Evolutionary conservation across 176 grass and related monocot species (phyloP).

Genomic region (Oryza brachyantha): DNA sequence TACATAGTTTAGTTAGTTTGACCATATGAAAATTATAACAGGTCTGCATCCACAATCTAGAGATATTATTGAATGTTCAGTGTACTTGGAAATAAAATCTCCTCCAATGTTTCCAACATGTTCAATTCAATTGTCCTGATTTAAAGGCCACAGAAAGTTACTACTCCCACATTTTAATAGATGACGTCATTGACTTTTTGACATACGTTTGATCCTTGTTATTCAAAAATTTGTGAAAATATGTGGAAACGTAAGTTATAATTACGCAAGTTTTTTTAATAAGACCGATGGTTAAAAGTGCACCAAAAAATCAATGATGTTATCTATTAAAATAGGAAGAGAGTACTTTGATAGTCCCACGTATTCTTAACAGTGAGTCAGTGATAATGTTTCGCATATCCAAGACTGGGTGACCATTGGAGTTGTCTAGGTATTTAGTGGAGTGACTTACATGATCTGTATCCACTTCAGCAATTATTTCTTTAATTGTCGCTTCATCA

Average conservation of each 20-base stretch:
- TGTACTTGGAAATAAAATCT: neutral
- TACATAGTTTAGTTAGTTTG: neutral
- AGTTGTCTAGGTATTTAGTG: constrained; percentile 1
- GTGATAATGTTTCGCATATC: constrained; percentile 1
- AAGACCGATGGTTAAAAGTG: too few relatives aligned
- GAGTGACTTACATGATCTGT: constrained; percentile 66
- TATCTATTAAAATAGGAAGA: too few relatives aligned
- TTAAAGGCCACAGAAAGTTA: neutral
- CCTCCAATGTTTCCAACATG: neutral
- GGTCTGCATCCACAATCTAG: neutral
- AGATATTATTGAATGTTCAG: neutral
- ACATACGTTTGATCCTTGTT: too few relatives aligned
- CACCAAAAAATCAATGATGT: too few relatives aligned
- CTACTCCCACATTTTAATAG: too few relatives aligned
- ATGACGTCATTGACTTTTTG: too few relatives aligned
- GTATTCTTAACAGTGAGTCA: neutral
- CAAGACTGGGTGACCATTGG: neutral
- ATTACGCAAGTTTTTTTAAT: too few relatives aligned
- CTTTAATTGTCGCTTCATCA: constrained; percentile 88
- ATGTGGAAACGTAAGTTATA: too few relatives aligned
- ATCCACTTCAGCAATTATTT: constrained; percentile 98
- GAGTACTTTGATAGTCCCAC: neutral
- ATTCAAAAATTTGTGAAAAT: too few relatives aligned
- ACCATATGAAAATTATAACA: neutral
- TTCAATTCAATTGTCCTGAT: neutral